These are phyloP conservation scores for Bertia moriformis DNA, from an alignment of 2,329 filamentous ascomycete genomes.

Conservation along the genomic window DNA sequence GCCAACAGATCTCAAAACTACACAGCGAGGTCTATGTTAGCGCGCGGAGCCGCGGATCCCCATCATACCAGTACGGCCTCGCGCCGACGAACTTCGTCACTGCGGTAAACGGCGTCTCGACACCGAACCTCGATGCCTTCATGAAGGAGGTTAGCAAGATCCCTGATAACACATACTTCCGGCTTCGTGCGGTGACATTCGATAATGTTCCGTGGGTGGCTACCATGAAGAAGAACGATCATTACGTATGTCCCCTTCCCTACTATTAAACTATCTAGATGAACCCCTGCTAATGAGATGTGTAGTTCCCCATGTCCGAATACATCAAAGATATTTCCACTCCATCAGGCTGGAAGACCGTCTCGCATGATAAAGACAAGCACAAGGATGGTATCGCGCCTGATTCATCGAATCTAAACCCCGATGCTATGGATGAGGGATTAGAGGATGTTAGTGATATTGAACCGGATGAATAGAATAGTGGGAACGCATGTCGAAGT, in stretches of 20 bases:
- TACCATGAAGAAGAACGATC: constrained; percentile 99
- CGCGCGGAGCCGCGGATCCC: constrained; percentile 61
- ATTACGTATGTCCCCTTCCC: constrained; percentile 39
- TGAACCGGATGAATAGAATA: too few species aligned
- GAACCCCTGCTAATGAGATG: too few species aligned
- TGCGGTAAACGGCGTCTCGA: constrained; percentile 79
- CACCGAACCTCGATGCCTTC: constrained; percentile 69
- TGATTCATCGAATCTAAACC: neutral
- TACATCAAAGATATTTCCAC: constrained; percentile 50
- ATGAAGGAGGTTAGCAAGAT: constrained; percentile 72
- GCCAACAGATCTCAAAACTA: constrained; percentile 91
- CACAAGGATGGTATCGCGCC: constrained; percentile 24
- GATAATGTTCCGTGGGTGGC: constrained; percentile 99
- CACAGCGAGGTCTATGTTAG: constrained; percentile 95
- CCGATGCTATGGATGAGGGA: constrained; percentile 20
- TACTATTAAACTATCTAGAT: too few species aligned
- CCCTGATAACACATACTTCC: constrained; percentile 94
- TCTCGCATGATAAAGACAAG: constrained; percentile 43
- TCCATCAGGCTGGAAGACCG: constrained; percentile 45
- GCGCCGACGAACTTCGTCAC: constrained; percentile 96
- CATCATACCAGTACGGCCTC: constrained; percentile 77
- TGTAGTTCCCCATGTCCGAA: constrained; percentile 50
- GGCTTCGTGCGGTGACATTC: constrained; percentile 91
- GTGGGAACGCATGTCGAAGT: too few species aligned
- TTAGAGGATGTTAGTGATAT: neutral